Evolutionary conservation across 2,329 filamentous ascomycete genomes (phyloP).

Genomic region (Paecilomyces formosus): DNA sequence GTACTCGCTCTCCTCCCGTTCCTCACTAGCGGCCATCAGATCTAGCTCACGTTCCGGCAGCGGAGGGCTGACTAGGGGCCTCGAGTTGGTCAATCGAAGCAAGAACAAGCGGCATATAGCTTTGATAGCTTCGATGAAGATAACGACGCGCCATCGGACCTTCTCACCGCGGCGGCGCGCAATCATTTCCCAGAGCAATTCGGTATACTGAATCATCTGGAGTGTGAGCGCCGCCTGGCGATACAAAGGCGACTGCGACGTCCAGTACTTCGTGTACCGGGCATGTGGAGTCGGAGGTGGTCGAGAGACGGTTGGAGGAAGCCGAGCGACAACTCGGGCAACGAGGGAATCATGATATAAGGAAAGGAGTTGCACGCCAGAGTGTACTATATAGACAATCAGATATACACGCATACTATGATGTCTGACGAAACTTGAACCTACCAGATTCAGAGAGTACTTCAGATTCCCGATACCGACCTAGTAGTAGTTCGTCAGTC

Average conservation of each 20-base stretch:
- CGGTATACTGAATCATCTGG: conserved; percentile 88
- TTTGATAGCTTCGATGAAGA: conserved; percentile 79
- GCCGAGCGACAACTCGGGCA: conserved; percentile 52
- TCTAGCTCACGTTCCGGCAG: conserved; percentile 80
- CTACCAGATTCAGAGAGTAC: conserved; percentile 80
- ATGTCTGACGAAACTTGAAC: conserved; percentile 20
- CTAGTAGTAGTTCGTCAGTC: conserved; percentile 13
- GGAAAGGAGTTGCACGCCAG: conserved; percentile 79
- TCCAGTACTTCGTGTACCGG: conserved; percentile 59
- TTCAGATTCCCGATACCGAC: conserved; percentile 64
- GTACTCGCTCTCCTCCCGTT: conserved; percentile 44
- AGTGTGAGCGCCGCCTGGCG: conserved; percentile 72
- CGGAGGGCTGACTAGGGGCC: conserved; percentile 74
- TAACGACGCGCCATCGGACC: conserved; percentile 76
- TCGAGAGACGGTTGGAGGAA: conserved; percentile 45
- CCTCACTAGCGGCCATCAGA: conserved; percentile 50
- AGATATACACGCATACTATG: background rate
- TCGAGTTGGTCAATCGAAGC: conserved; percentile 71
- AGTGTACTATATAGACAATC: conserved; percentile 53
- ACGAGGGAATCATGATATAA: conserved; percentile 90
- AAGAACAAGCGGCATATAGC: conserved; percentile 75
- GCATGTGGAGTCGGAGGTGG: conserved; percentile 51
- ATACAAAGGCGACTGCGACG: conserved; percentile 60
- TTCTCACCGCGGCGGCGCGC: conserved; percentile 76
- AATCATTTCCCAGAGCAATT: conserved; percentile 95